Evolutionary conservation across 805 yeast species (phyloP).

Genomic region (Yarrowia osloensis): DNA sequence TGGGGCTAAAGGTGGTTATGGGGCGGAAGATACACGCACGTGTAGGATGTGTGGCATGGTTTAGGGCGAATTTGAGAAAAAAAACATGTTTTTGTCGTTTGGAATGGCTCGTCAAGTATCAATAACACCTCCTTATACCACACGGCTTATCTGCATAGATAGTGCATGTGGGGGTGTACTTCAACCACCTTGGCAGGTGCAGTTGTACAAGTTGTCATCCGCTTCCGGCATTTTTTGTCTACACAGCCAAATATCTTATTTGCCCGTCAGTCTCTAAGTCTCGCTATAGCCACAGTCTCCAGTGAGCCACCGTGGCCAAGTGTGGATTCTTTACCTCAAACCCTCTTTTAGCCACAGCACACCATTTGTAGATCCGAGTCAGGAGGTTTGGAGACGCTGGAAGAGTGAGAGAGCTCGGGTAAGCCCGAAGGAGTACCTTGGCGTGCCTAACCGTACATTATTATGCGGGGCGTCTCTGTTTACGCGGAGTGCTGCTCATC

Average conservation of each 20-base stretch:
- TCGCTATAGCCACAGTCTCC: conserved; percentile 6
- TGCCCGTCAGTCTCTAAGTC: not conserved
- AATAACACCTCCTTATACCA: not conserved
- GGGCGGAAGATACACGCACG: not conserved
- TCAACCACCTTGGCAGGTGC: not conserved
- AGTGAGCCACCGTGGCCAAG: conserved; percentile 13
- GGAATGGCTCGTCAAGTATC: not conserved
- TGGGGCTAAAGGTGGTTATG: conserved; percentile 9
- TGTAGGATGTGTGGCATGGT: not conserved
- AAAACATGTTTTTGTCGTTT: not conserved
- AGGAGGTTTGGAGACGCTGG: not conserved
- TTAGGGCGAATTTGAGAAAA: not conserved
- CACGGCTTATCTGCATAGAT: conserved; percentile 20
- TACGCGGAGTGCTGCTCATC: not conserved
- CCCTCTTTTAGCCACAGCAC: conserved; percentile 31
- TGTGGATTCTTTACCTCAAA: conserved; percentile 24
- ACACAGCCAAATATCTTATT: not conserved
- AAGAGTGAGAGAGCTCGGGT: not conserved
- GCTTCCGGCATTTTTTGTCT: not conserved
- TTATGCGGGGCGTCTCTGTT: not conserved
- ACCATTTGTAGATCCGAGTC: conserved; percentile 26
- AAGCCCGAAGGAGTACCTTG: not conserved
- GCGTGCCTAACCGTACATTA: not conserved
- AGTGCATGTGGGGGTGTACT: not conserved
- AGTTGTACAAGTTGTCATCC: not conserved